Base-by-base conservation (phyloP, 2,329 filamentous ascomycete genomes). In the Chlorencoelia australis region DNA sequence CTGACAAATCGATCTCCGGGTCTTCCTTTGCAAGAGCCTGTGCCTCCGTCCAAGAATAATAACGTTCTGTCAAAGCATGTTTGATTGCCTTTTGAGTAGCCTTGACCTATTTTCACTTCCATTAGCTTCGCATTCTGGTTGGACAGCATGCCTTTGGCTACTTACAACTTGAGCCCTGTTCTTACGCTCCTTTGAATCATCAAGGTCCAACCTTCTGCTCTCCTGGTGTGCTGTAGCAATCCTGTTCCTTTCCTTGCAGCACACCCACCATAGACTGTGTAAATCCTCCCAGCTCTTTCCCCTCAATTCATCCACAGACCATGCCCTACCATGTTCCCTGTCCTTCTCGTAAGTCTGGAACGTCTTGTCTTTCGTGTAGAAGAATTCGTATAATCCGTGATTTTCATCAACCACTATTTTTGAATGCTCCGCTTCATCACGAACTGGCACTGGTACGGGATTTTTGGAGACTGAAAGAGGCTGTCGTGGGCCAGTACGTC, bases 311-410 rank as follows among this genome's bases (percentile, higher is more conserved):
- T 85, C 75, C 6, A 83, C 77, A 8, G 72, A 77, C 91, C 91
- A 98, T 18, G 76, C 67, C 36, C 91, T 75, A 11, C 91, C 91
- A 59, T 91, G 80, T 45, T 73, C 66, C 33, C 68, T 58, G 38
- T 82, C 76, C 48, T 89, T 78, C 22, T 75, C 69, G 4, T 88
- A 87, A 6, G 78, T 78, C 49, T 71, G 70, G 52, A 94, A 59
- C n/a, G 79, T 63, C 53, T 76, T 73, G 46, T 74, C 73, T 46
- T 79, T 71, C 44, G 69, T 69, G 52, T 79, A 76, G 63, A 98
- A 96, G 64, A 98, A 98, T 1, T 75, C 80, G 82, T 84, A 96
- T 8, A 98, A 77, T 19, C 87, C 89, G 61, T 98, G 91, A 47
- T 88, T 64, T 18, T 75, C 69, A 55, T 86, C 79, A 27, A 69